A percentile compares a stretch with the other conserved stretches of the same genome.
Conservation (phyloP, 495 filamentous ascomycete genomes). For the Annulohypoxylon bovei region DNA sequence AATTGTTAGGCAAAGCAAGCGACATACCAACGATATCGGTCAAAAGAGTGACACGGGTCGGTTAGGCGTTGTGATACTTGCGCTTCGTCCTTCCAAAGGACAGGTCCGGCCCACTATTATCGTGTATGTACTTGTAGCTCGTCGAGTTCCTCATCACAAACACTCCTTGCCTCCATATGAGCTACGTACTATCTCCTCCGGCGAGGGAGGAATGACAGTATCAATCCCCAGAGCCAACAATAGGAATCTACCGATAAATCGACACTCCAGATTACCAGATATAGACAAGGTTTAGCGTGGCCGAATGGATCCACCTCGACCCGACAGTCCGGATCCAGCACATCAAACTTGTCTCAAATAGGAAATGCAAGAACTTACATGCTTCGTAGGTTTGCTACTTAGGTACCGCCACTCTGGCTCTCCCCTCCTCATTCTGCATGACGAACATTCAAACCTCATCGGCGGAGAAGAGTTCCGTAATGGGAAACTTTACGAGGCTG, state of each 20-base stretch:
- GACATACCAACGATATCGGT: conserved; percentile 20
- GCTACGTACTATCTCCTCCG: conserved; percentile 7
- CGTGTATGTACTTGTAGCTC: conserved; percentile 10
- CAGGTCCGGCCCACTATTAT: conserved; percentile 2
- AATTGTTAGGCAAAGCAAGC: conserved; percentile 11
- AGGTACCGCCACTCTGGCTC: neutral
- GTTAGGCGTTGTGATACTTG: conserved; percentile 21
- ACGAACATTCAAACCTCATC: conserved; percentile 7
- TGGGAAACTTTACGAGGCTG: neutral
- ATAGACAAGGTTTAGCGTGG: conserved; percentile 21
- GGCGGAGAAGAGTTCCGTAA: neutral
- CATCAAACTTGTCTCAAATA: conserved; percentile 16
- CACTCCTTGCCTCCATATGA: neutral
- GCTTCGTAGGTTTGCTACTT: conserved; percentile 7
- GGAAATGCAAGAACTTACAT: conserved; percentile 11
- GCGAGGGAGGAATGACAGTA: neutral
- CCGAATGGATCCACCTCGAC: conserved; percentile 20
- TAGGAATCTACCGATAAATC: neutral
- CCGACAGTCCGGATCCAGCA: conserved; percentile 36
- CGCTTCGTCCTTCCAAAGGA: conserved; percentile 17
- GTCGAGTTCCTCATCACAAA: neutral
- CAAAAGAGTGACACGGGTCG: conserved; percentile 29
- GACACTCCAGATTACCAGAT: conserved; percentile 4
- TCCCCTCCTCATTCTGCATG: conserved; percentile 1
- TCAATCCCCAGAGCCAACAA: conserved; percentile 4